These are phyloP conservation scores for Penicillium sp. DNA, from an alignment of 2,329 filamentous ascomycete genomes.

Conservation along the genomic window DNA sequence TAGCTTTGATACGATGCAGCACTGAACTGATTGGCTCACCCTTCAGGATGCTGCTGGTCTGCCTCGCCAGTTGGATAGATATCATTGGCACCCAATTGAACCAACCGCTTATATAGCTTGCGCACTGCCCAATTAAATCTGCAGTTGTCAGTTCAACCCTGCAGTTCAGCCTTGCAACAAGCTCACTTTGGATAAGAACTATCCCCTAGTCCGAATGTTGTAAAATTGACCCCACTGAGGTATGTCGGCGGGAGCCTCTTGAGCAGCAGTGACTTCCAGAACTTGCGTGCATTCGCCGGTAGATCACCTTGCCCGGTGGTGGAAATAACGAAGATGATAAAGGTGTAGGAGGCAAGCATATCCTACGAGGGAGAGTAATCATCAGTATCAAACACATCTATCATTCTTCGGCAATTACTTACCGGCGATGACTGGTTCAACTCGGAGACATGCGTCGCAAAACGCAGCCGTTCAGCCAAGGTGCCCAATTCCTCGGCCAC, in stretches of 20 bases:
- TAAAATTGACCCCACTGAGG: slow-evolving; percentile 71
- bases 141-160: neutral
- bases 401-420: slow-evolving; percentile 41
- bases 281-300: slow-evolving; percentile 76
- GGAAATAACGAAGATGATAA: slow-evolving; percentile 75
- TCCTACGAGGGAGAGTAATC: slow-evolving; percentile 27
- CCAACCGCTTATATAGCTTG: slow-evolving; percentile 81
- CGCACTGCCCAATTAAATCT: slow-evolving; percentile 93
- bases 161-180: slow-evolving; percentile 1
- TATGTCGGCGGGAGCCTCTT: slow-evolving; percentile 75
- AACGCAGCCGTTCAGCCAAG: slow-evolving; percentile 75
- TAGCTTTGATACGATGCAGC: neutral
- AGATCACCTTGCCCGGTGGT: slow-evolving; percentile 96
- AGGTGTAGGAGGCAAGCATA: slow-evolving; percentile 38
- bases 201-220: slow-evolving; percentile 89
- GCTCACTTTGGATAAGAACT: slow-evolving; percentile 89
- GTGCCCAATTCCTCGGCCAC: slow-evolving; percentile 82
- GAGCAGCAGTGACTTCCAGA: slow-evolving; percentile 84
- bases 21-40: slow-evolving; percentile 58
- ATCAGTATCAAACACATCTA: neutral
- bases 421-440: slow-evolving; percentile 78
- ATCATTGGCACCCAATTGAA: slow-evolving; percentile 79
- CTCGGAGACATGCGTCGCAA: slow-evolving; percentile 74
- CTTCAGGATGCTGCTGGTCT: slow-evolving; percentile 92
- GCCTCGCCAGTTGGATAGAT: slow-evolving; percentile 81